Evolutionary conservation across 176 grass and related monocot genomes (phyloP).

Genomic region (Tuctoria greenei): DNA sequence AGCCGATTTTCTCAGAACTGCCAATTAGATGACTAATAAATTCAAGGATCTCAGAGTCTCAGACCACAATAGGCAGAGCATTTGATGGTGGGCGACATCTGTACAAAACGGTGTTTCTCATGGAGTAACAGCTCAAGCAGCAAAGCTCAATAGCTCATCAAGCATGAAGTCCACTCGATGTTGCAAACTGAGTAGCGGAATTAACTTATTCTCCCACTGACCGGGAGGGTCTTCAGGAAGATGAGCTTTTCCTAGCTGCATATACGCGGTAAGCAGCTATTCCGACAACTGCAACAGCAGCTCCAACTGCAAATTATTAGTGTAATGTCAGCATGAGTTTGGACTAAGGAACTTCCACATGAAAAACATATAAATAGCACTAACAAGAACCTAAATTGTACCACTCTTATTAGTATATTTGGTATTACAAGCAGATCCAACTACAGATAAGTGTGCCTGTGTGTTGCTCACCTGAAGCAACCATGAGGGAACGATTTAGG

Average conservation of each 20-base stretch:
- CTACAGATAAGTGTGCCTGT: not conserved
- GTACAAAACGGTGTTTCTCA: conserved; percentile 34
- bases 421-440: not conserved
- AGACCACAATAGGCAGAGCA: conserved; percentile 7
- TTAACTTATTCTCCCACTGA: conserved; percentile 21
- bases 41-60: conserved; percentile 25
- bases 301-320: conserved; percentile 72
- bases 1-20: conserved; percentile 28
- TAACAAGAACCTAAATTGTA: not conserved
- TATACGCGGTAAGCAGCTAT: conserved; percentile 85
- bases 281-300: conserved; percentile 85
- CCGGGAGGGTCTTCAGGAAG: conserved; percentile 40
- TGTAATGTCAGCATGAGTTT: conserved; percentile 11
- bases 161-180: conserved; percentile 26
- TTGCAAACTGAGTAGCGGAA: not conserved
- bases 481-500: conserved; percentile 86
- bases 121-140: not conserved
- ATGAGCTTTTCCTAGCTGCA: conserved; percentile 72
- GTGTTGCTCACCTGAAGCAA: conserved; percentile 68
- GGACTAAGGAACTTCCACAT: not conserved
- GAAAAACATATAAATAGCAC: not conserved
- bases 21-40: conserved; percentile 30
- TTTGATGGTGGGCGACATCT: conserved; percentile 29
- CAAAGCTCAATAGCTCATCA: conserved; percentile 12
- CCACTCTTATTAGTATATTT: not conserved